phyloP scores from a whole-genome alignment of 768 basidiomycete genomes.

The Neoboletus magnificus region DNA sequence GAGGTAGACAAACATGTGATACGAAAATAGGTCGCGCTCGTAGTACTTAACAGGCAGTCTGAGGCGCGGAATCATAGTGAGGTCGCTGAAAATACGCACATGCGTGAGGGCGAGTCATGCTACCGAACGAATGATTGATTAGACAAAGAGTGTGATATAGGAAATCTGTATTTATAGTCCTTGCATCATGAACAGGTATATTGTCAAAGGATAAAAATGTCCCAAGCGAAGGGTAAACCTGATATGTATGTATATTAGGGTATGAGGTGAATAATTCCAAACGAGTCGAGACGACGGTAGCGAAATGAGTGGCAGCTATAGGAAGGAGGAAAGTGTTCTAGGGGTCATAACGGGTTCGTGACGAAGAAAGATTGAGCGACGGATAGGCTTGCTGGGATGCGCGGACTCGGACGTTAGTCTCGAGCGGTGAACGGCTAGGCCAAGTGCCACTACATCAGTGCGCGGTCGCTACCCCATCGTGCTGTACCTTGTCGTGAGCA shows the following conservation, averaged over 20 bases:
- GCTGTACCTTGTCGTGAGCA: conserved; percentile 19
- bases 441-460: conserved; percentile 8
- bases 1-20: neutral
- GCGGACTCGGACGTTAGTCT: neutral
- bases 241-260: neutral
- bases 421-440: neutral
- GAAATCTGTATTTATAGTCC: neutral
- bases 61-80: too few relatives aligned
- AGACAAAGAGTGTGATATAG: conserved; percentile 9
- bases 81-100: neutral
- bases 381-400: neutral
- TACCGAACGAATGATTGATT: neutral
- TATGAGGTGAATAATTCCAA: conserved; percentile 8
- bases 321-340: neutral
- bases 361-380: neutral
- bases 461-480: conserved; percentile 19
- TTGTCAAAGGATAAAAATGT: neutral
- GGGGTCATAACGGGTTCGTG: neutral
- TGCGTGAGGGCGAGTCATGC: neutral
- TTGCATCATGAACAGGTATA: neutral
- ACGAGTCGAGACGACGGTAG: neutral
- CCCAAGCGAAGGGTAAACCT: neutral
- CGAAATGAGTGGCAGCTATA: conserved; percentile 19
- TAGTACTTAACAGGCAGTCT: neutral
- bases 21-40: too few relatives aligned